Base-by-base conservation (phyloP, 495 filamentous ascomycete genomes). In the Terfezia claveryi region DNA sequence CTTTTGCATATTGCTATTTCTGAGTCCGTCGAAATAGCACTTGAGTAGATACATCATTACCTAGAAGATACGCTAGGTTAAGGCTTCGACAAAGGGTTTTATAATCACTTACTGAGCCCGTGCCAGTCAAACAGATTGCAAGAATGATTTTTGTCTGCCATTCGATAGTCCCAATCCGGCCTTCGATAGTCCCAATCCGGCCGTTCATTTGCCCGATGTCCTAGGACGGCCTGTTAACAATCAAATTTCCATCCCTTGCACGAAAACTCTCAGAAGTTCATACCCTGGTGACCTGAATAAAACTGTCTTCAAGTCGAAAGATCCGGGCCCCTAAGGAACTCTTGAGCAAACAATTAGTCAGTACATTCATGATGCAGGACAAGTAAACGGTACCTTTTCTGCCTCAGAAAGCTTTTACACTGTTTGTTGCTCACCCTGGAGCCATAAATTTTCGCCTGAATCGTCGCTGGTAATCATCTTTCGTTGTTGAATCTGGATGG, bases 1-100 rank as follows among this genome's bases (percentile, higher is more conserved):
- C 41, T 46, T 52, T 23, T 12, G n/a, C 10, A 46, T 49, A n/a
- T 53, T 56, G 51, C 53, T 36, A 36, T 83, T 68, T 76, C 88
- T 63, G 74, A 77, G 54, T 79, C 80, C 37, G 72, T 87, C 54
- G 81, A 83, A 11, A 59, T 81, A 59, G 66, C 64, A 50, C 58
- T 65, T 54, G 61, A 50, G 50, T 20, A 54, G 46, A 46, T 46
- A 53, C 23, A 56, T 23, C 8, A 52, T 36, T 11, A 58, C 16
- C 53, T 52, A 58, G 38, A 57, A 37, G 32, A 57, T 37, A 38
- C 17, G 52, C 55, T 55, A 50, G 10, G 20, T 52, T 49, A 49
- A 8, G 52, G 14, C 23, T 53, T 38, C 54, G 50, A 57, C 49
- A 54, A 49, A 12, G 8, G 54, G 9, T 46, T 10, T 37, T 16